phyloP scores from a whole-genome alignment of 75 land plant species.

The Pinus tabuliformis region DNA sequence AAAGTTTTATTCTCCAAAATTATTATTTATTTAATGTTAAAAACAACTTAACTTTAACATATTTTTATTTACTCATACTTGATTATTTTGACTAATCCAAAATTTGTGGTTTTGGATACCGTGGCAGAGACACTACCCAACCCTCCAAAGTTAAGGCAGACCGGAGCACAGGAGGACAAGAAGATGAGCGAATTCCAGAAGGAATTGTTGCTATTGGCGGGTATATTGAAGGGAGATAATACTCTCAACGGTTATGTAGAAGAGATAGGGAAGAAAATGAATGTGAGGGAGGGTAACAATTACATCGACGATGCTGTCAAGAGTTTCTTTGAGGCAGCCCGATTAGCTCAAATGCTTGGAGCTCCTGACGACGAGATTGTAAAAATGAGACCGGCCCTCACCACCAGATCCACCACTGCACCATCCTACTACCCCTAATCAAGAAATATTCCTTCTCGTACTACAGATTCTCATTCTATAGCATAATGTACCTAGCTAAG shows the following conservation, averaged over 20 bases:
- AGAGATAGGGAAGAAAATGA: conserved; percentile 47
- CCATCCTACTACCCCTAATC: no score
- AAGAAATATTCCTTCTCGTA: no score
- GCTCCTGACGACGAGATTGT: conserved; percentile 55
- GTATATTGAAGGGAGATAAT: conserved; percentile 71
- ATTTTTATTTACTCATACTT: no score
- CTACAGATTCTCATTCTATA: no score
- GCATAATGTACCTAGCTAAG: no score
- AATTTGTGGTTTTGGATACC: not conserved
- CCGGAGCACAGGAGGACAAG: conserved; percentile 55
- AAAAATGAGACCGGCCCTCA: conserved; percentile 62
- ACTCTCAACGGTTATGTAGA: conserved; percentile 35
- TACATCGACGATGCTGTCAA: conserved; percentile 60
- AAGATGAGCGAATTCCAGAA: conserved; percentile 80
- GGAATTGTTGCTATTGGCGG: conserved; percentile 78
- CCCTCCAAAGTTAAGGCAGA: conserved; percentile 54
- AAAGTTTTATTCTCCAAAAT: no score
- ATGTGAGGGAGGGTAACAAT: conserved; percentile 48
- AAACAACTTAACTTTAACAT: no score
- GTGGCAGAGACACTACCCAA: conserved; percentile 62
- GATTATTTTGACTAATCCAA: not conserved
- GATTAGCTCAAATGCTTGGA: conserved; percentile 52
- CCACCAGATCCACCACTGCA: conserved; percentile 21
- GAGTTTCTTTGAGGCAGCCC: conserved; percentile 62
- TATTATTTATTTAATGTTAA: no score